These are phyloP conservation scores for Colletotrichum kahawae DNA, from an alignment of 2,329 filamentous ascomycete genomes.

Conservation along the genomic window DNA sequence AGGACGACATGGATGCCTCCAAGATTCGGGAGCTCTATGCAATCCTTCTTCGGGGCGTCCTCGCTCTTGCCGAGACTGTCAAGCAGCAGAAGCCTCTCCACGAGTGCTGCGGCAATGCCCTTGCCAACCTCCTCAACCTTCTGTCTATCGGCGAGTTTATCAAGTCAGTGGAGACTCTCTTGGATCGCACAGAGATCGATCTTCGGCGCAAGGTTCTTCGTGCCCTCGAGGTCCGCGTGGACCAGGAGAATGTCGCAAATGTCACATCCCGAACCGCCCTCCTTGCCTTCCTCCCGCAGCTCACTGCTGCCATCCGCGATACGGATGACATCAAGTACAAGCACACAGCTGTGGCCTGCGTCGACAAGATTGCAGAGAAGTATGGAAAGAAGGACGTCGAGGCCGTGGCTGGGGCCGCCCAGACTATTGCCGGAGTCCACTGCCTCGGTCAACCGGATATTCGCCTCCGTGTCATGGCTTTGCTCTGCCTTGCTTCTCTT, in stretches of 20 bases:
- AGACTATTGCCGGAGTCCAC: conserved; percentile 75
- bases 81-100: conserved; percentile 62
- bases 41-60: conserved; percentile 67
- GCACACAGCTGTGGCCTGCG: conserved; percentile 84
- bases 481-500: conserved; percentile 87
- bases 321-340: conserved; percentile 78
- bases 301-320: conserved; percentile 77
- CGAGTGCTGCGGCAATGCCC: conserved; percentile 67
- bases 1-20: conserved; percentile 69
- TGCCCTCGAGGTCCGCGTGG: conserved; percentile 81
- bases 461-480: conserved; percentile 79
- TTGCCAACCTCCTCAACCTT: conserved; percentile 82
- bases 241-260: conserved; percentile 74
- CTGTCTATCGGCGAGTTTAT: conserved; percentile 89
- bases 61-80: conserved; percentile 69
- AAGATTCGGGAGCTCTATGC: conserved; percentile 74
- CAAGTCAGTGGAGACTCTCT: conserved; percentile 81
- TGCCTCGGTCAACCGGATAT: conserved; percentile 78
- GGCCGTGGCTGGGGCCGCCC: conserved; percentile 75
- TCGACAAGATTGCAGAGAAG: conserved; percentile 92
- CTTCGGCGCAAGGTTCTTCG: conserved; percentile 80
- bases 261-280: conserved; percentile 70
- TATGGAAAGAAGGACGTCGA: conserved; percentile 91
- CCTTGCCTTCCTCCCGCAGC: conserved; percentile 78
- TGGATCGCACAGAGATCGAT: conserved; percentile 76